A percentile compares a stretch with the other conserved stretches of the same genome.
phyloP scores from a whole-genome alignment of 768 basidiomycete species.

The Amanita phalloides region DNA sequence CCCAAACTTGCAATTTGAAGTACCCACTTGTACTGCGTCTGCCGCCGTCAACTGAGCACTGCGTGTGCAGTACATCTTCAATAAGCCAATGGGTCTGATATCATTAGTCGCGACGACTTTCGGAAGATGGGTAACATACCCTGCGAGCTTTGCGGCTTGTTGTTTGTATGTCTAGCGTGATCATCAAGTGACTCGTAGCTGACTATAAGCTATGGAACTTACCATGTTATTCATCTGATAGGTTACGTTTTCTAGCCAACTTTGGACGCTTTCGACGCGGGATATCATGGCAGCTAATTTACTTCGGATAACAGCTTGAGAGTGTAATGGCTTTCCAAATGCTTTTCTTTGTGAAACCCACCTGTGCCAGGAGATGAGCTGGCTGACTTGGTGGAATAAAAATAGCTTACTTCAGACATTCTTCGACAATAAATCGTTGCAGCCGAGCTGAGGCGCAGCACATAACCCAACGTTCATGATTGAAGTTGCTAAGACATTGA shows the following conservation, averaged over 20 bases:
- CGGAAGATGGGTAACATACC: slow-evolving; percentile 24
- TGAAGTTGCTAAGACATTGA: slow-evolving; percentile 59
- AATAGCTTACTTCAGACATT: slow-evolving; percentile 37
- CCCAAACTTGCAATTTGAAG: not conserved
- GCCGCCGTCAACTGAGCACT: slow-evolving; percentile 55
- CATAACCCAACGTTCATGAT: slow-evolving; percentile 94
- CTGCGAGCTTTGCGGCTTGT: slow-evolving; percentile 65
- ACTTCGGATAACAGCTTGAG: slow-evolving; percentile 79
- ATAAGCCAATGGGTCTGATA: slow-evolving; percentile 50
- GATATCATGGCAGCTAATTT: slow-evolving; percentile 81
- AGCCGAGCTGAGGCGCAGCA: slow-evolving; percentile 56
- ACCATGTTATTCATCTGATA: slow-evolving; percentile 83
- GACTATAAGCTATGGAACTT: not conserved
- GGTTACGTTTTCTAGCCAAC: slow-evolving; percentile 77
- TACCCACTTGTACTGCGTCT: slow-evolving; percentile 52
- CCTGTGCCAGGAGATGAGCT: slow-evolving; percentile 21
- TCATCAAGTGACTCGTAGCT: not conserved
- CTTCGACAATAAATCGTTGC: slow-evolving; percentile 49
- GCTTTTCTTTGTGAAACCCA: slow-evolving; percentile 86
- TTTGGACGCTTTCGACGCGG: slow-evolving; percentile 55
- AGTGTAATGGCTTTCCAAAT: slow-evolving; percentile 79
- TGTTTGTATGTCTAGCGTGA: slow-evolving; percentile 50
- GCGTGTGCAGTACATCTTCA: slow-evolving; percentile 60
- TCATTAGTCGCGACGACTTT: slow-evolving; percentile 2
- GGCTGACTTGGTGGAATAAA: not conserved